Evolutionary conservation across 2,329 filamentous ascomycete genomes (phyloP), one percentile per base, ranked within the genome.

Genomic region (Tolypocladium paradoxum): DNA sequence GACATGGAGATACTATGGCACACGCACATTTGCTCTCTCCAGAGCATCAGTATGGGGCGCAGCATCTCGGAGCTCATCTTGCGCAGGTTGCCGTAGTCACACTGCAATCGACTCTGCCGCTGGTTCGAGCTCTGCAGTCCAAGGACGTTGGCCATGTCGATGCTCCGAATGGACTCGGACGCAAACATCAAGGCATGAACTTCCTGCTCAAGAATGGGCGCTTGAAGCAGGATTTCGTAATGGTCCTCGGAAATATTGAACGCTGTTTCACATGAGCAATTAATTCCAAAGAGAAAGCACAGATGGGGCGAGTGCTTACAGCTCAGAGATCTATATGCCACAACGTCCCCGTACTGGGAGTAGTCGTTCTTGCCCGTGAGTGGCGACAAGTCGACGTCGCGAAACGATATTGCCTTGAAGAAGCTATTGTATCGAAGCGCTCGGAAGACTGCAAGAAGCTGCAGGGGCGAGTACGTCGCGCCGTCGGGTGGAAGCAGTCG

Each of bases 391-490:
- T 81, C 75, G 16, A 82, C 70, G 51, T 76, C 72, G 11, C 69
- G 64, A 56, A 82, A 79, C 2, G 77, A 81, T n/a, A 82, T 63
- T 0, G 77, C 76, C 54, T 76, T 78, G 65, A 82, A 82, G 58
- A 77, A 82, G 57, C 78, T 79, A 52, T 82, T 82, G 61, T 79
- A 82, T 11, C 79, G 72, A 54, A 82, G 64, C 2, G 79, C 77
- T 5, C 78, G 73, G 58, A 82, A 73, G 1, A 81, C 73, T 11
- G 79, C 79, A n/a, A 82, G 64, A 3, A 82, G 67, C 61, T 82
- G 79, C 37, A 77, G 62, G 4, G 73, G 65, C 4, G 72, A 72
- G 60, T 82, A 82, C 6, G 60, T 60, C 2, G 61, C 57, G 3
- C 67, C 66, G 2, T 65, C 64, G 3, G 71, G 64, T 14, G 76